Evolutionary conservation across 495 filamentous ascomycete species (phyloP), one percentile per base, ranked within the genome.

Genomic region (Penicillium desertorum): DNA sequence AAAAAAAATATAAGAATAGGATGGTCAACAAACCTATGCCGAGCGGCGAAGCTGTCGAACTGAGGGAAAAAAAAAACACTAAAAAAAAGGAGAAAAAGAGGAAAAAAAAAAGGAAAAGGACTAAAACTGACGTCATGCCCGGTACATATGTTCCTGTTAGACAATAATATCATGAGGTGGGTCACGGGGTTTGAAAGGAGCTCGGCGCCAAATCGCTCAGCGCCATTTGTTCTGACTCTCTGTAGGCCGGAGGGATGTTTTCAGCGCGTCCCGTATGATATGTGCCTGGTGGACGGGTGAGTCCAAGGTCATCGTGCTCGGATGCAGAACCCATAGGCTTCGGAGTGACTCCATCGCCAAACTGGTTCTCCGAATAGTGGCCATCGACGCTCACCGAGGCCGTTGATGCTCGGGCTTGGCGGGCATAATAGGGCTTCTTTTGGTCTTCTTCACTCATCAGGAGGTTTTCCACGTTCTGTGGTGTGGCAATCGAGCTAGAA

Each of bases 401-500:
- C 11, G 32, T 49, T 23, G 65, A 59, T 51, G 48, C 55, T 60
- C 84, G 85, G 57, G 73, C 81, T 36, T 87, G 81, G 65, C 86
- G 86, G 9, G 86, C 86, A 64, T 88, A 78, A 55, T 83, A 78
- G 54, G 89, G 86, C 65, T 89, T 92, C 57, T 77, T 79, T 29
- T 83, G 76, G 62, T 92, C 88, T 70, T 92, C 87, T 22, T 88
- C 87, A 39, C 83, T 87, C 84, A 94, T 88, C 61, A 96, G 12
- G 11, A 54, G 81, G 66, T 83, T 91, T 59, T 96, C 93, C 9
- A 96, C 88, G 37, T 86, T 82, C 20, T 83, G 80, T 3, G 92
- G 91, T 63, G 89, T 69, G 61, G 86, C 88, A 20, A 94, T 77
- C 0, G 86, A 88, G 58, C 84, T 84, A 44, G 71, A 78, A 3